Base-by-base conservation (phyloP, 495 filamentous ascomycete genomes). In the Cercophora sp. region DNA sequence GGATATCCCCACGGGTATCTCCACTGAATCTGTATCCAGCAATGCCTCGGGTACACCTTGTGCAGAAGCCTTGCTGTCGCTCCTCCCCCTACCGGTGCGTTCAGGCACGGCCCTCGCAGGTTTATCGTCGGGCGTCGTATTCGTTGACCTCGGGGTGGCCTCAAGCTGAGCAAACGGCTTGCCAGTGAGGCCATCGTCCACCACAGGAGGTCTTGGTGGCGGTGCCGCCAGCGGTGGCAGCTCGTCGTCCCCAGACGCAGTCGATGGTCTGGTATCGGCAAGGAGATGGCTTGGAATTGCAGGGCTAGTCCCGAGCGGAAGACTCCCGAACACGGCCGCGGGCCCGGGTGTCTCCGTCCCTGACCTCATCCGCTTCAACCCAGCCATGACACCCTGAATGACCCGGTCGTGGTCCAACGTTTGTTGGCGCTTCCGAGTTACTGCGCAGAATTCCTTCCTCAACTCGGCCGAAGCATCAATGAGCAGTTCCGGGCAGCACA, bases 1-100 rank as follows among this genome's bases (percentile, higher is more conserved):
- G 13, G 86, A 89, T 3, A 89, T 75, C 3, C 89, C 89, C 11
- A 94, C 89, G 4, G 85, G 79, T 34, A 94, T 76, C 45, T 81
- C 78, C 6, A 63, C 61, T 16, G 68, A 66, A n/a, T 66, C 59
- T 16, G 36, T 50, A 31, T 39, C 40, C 44, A 25, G 50, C 37
- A 27, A 51, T 29, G n/a, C 22, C 11, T 0, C 42, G 6, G 13
- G 51, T 25, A n/a, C 4, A n/a, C n/a, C n/a, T n/a, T n/a, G n/a
- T n/a, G n/a, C n/a, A 4, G 51, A 9, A 8, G 18, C 25, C 25
- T 40, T 51, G 32, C 56, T 61, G 26, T 57, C 59, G 16, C 45
- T 54, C 24, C 52, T 51, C 24, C 49, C 51, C 47, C 56, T 49
- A 22, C 48, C 48, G 40, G 43, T 15, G 16, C 24, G 18, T 23